A percentile compares a stretch with the other conserved stretches of the same genome.
Conservation (phyloP, 352 stramenopile species). For the Globisporangium recalcitrans region DNA sequence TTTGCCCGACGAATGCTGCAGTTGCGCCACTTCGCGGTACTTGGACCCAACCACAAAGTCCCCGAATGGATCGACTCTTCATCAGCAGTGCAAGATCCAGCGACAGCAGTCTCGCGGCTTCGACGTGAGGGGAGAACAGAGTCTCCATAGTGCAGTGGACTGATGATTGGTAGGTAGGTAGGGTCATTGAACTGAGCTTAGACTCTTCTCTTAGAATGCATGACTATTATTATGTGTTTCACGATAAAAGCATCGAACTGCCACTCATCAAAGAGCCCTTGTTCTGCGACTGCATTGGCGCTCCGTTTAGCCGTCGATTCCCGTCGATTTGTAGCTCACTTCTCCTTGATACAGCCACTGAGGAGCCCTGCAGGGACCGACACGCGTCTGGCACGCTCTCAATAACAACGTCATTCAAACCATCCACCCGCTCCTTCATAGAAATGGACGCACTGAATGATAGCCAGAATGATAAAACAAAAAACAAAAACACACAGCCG, state of each 20-base stretch:
- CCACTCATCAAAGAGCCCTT: too few species aligned
- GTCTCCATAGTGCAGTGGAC: neutral
- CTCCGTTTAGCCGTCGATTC: too few species aligned
- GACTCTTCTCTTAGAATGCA: too few species aligned
- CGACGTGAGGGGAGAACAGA: neutral
- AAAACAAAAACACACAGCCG: too few species aligned
- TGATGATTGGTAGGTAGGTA: too few species aligned
- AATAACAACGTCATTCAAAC: neutral
- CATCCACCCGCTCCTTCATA: too few species aligned
- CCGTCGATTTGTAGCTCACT: neutral
- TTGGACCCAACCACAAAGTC: neutral
- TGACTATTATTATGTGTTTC: too few species aligned
- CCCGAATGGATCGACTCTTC: neutral
- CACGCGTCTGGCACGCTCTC: neutral
- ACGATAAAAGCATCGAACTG: too few species aligned
- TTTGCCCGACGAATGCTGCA: constrained; percentile 41
- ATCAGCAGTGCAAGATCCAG: neutral
- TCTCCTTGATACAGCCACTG: neutral
- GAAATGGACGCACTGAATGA: too few species aligned
- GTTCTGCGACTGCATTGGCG: too few species aligned
- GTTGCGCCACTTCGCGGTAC: neutral
- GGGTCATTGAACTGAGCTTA: too few species aligned
- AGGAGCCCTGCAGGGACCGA: neutral
- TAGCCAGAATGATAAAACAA: too few species aligned
- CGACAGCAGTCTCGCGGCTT: neutral